Evolutionary conservation across 169 alveolate genomes (phyloP).

Genomic region (Eimeria maxima): DNA sequence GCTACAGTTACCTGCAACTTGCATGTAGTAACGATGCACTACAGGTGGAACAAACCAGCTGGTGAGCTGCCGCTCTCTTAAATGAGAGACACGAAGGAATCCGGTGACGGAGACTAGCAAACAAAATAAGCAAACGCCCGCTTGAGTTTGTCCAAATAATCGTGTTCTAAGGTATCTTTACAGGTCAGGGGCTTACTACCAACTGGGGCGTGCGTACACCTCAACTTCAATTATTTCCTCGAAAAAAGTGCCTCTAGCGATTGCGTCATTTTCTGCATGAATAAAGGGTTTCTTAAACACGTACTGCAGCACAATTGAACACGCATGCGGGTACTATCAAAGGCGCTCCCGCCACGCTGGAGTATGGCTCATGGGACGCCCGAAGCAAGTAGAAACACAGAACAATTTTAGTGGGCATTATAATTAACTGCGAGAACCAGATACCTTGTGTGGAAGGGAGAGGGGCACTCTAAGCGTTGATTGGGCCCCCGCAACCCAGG

Average conservation of each 20-base stretch:
- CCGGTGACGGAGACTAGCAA: not conserved
- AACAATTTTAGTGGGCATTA: no score
- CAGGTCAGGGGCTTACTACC: not conserved
- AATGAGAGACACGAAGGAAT: not conserved
- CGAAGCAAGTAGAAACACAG: no score
- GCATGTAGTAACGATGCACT: no score
- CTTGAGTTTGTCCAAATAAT: not conserved
- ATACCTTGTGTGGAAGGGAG: not conserved
- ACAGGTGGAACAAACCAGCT: not conserved
- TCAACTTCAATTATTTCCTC: not conserved
- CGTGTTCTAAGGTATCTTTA: not conserved
- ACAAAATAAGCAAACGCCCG: not conserved
- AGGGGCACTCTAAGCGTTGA: no score
- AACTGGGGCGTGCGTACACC: not conserved
- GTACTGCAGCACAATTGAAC: no score
- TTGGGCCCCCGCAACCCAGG: not conserved
- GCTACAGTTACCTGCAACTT: no score
- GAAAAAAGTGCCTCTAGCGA: not conserved
- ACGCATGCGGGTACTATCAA: no score
- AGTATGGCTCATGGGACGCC: no score
- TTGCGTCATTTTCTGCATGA: no score
- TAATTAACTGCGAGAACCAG: no score
- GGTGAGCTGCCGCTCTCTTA: not conserved
- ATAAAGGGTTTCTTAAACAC: no score
- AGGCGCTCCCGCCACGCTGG: no score